Evolutionary conservation across 2,329 filamentous ascomycete species (phyloP).

Genomic region (Epichloe elymi): DNA sequence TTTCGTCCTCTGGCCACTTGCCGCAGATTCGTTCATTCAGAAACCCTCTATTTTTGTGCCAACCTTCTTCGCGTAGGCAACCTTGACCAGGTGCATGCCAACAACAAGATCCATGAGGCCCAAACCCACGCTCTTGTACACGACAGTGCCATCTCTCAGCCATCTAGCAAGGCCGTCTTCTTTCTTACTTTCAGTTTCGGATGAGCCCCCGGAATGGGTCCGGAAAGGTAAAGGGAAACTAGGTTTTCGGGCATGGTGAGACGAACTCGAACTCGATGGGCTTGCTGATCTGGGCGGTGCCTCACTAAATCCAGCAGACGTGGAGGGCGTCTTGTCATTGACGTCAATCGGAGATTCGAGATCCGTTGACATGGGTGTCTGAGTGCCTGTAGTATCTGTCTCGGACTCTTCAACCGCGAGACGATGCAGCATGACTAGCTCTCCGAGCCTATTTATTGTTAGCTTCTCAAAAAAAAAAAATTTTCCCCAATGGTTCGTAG

Average conservation of each 20-base stretch:
- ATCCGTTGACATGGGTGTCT: conserved; percentile 9
- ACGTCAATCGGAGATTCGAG: conserved; percentile 17
- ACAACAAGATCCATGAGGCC: conserved; percentile 55
- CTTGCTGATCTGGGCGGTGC: conserved; percentile 16
- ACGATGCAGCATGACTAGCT: conserved; percentile 52
- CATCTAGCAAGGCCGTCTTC: conserved; percentile 40
- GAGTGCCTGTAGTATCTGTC: conserved; percentile 17
- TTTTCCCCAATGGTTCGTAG: neutral
- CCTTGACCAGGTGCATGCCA: conserved; percentile 41
- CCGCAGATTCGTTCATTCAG: neutral
- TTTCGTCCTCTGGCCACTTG: neutral
- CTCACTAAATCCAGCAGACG: conserved; percentile 26
- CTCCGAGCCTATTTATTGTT: conserved; percentile 46
- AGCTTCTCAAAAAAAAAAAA: neutral
- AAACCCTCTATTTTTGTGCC: conserved; percentile 34
- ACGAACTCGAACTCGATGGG: conserved; percentile 18
- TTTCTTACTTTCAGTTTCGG: conserved; percentile 27
- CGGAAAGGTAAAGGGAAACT: conserved; percentile 20
- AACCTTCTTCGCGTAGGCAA: conserved; percentile 41
- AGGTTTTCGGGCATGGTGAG: conserved; percentile 17
- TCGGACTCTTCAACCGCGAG: conserved; percentile 28
- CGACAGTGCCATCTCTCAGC: conserved; percentile 49
- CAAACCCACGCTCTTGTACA: conserved; percentile 56
- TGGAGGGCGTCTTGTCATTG: conserved; percentile 21
- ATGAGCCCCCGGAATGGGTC: conserved; percentile 15